These are phyloP conservation scores for Penicillium dipodomyicola DNA, from an alignment of 495 filamentous ascomycete species.

Conservation along the genomic window DNA sequence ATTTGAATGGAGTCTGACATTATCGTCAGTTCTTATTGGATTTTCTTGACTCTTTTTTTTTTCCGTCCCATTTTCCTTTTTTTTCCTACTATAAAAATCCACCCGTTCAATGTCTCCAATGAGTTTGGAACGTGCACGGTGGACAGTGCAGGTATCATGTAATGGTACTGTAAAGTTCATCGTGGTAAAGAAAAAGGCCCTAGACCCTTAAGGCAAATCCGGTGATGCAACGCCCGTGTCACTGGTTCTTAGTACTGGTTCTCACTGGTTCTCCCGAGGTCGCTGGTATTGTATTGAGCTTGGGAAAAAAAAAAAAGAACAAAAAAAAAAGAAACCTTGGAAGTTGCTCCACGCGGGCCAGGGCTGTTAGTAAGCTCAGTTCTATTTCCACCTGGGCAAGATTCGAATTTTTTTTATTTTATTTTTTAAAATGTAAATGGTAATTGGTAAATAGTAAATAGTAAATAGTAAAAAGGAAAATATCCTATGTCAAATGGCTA, in stretches of 20 bases:
- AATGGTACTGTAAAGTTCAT: constrained; percentile 20
- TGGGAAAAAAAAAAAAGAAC: constrained; percentile 14
- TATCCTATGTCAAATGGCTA: neutral
- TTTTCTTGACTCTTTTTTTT: neutral
- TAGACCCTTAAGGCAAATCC: constrained; percentile 13
- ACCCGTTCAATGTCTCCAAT: neutral
- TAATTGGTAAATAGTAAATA: neutral
- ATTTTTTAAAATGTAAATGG: too few relatives aligned
- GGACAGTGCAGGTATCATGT: neutral
- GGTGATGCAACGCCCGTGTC: constrained; percentile 34
- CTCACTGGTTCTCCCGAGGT: neutral
- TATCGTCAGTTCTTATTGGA: neutral
- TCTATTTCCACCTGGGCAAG: neutral
- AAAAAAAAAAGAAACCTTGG: constrained; percentile 18
- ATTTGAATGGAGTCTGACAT: neutral
- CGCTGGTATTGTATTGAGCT: neutral
- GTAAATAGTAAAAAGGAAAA: neutral
- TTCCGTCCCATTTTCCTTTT: neutral
- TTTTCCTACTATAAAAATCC: neutral
- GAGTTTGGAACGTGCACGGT: neutral
- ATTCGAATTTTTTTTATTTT: too few relatives aligned
- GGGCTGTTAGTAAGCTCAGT: neutral
- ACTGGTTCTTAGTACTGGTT: constrained; percentile 18
- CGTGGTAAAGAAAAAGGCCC: constrained; percentile 12
- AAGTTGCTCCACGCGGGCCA: constrained; percentile 24